These are phyloP conservation scores for Colletotrichum neosansevieriae DNA, from an alignment of 2,329 filamentous ascomycete genomes.

Conservation along the genomic window DNA sequence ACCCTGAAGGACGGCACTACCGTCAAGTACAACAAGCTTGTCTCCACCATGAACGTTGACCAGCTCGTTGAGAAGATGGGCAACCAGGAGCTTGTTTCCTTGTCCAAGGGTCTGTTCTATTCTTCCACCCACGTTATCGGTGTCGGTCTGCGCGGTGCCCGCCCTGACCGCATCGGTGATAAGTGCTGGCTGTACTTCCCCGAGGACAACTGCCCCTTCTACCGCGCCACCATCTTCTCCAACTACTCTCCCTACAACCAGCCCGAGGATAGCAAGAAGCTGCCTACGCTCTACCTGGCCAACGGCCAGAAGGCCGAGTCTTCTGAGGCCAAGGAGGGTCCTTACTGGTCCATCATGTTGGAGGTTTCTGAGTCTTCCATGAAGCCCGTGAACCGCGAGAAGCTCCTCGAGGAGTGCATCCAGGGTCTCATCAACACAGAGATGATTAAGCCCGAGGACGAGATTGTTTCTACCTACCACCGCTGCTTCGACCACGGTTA, in stretches of 20 bases:
- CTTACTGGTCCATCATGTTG: conserved; percentile 99
- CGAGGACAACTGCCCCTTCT: conserved; percentile 98
- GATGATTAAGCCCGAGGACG: conserved; percentile 90
- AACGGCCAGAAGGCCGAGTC: conserved; percentile 85
- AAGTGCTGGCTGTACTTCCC: conserved; percentile 99
- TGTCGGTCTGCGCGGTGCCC: conserved; percentile 90
- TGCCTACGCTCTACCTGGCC: conserved; percentile 87
- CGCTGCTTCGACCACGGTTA: conserved; percentile 98
- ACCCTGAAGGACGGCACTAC: conserved; percentile 86
- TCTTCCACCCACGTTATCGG: conserved; percentile 97
- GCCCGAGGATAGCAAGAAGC: conserved; percentile 83
- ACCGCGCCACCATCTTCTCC: conserved; percentile 99
- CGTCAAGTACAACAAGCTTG: conserved; percentile 89
- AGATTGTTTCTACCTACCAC: conserved; percentile 98
- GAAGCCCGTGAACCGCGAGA: conserved; percentile 92
- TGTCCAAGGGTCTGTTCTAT: conserved; percentile 95
- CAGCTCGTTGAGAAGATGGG: conserved; percentile 87
- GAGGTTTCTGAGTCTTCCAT: conserved; percentile 95
- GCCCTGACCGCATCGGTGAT: conserved; percentile 96
- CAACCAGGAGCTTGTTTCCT: conserved; percentile 82
- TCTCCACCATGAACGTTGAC: conserved; percentile 98
- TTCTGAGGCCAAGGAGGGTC: conserved; percentile 82
- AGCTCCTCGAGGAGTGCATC: conserved; percentile 89
- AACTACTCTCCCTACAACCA: conserved; percentile 99
- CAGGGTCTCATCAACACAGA: conserved; percentile 98